Conservation (phyloP, 257 asterid species). For the Nicotiana undulata region DNA sequence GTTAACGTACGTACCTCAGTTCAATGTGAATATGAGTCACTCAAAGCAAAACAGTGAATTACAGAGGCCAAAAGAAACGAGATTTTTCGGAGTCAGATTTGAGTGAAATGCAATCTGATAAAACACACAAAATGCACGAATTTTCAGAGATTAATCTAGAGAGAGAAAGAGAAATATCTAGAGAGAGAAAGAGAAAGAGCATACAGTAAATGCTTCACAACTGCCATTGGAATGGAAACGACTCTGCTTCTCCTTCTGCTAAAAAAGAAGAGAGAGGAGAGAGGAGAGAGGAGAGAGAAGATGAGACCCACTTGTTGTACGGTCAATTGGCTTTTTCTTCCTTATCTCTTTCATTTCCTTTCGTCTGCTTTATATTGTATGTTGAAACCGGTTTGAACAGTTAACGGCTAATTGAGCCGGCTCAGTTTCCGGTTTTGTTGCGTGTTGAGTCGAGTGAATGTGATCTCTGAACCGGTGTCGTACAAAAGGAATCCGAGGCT, state of each 20-base stretch:
- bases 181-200: constrained; percentile 12
- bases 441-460: no score
- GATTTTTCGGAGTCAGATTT: neutral
- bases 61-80: neutral
- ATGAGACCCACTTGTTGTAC: constrained; percentile 31
- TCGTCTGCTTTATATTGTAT: no score
- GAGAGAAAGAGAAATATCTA: neutral
- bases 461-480: no score
- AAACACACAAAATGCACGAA: neutral
- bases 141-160: neutral
- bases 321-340: constrained; percentile 17
- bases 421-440: no score
- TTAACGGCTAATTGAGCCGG: no score
- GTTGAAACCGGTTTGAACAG: no score
- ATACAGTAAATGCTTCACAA: constrained; percentile 54
- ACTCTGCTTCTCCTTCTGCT: constrained; percentile 30
- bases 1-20: neutral
- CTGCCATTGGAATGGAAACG: constrained; percentile 48
- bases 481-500: no score
- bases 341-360: neutral
- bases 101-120: constrained; percentile 1
- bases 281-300: neutral
- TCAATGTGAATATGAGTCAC: neutral
- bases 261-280: constrained; percentile 16
- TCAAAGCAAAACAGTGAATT: constrained; percentile 6